Conservation (phyloP, 495 filamentous ascomycete genomes). For the Xylaria grammica region DNA sequence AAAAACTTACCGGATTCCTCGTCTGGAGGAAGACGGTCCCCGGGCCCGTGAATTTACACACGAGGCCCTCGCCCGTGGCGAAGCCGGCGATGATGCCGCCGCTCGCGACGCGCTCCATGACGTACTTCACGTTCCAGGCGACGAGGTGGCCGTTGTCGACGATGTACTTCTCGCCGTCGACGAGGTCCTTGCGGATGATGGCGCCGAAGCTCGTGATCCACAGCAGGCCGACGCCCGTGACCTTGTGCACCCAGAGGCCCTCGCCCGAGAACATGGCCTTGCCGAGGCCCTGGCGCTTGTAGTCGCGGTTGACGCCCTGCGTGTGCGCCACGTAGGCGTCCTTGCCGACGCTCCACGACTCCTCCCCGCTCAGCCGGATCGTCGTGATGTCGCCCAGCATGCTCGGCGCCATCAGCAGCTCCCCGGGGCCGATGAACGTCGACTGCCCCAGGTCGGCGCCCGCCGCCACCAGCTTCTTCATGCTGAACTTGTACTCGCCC, state of each 20-base stretch:
- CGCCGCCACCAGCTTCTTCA: conserved; percentile 78
- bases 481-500: conserved; percentile 77
- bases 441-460: conserved; percentile 82
- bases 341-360: conserved; percentile 80
- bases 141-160: conserved; percentile 96
- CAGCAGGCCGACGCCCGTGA: conserved; percentile 75
- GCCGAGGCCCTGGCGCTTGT: conserved; percentile 82
- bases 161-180: conserved; percentile 80
- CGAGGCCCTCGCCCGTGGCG: conserved; percentile 81
- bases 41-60: conserved; percentile 92
- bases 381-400: conserved; percentile 86
- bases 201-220: conserved; percentile 95
- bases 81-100: conserved; percentile 86
- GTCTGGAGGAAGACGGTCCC: conserved; percentile 95
- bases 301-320: conserved; percentile 78
- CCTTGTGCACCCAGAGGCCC: conserved; percentile 89
- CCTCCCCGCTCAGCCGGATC: conserved; percentile 69
- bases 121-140: conserved; percentile 96
- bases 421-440: conserved; percentile 87
- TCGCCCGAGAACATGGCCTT: conserved; percentile 95
- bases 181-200: conserved; percentile 92
- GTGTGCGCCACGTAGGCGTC: conserved; percentile 83
- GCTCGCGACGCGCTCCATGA: conserved; percentile 83
- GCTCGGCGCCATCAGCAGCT: conserved; percentile 80
- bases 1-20: conserved; percentile 69